These are phyloP conservation scores for Wickerhamiella dianesei DNA, from an alignment of 805 yeast genomes.

Conservation along the genomic window DNA sequence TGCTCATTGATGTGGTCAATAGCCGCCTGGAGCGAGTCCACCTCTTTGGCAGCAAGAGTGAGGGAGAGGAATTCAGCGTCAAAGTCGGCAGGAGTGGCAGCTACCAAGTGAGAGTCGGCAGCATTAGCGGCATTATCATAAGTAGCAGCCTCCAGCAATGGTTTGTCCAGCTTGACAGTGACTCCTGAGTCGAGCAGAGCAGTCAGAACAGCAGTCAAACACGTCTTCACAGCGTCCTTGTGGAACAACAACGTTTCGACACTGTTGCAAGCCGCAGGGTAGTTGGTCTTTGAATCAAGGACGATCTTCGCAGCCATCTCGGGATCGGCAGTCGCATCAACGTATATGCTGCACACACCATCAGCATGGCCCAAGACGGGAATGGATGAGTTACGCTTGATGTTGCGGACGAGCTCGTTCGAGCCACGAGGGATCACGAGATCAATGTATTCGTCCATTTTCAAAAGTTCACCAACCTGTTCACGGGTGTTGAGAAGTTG, in stretches of 20 bases:
- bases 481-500: constrained; percentile 82
- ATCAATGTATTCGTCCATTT: constrained; percentile 82
- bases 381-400: constrained; percentile 78
- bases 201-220: constrained; percentile 18
- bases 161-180: constrained; percentile 41
- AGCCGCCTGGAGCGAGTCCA: constrained; percentile 53
- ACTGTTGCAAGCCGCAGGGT: constrained; percentile 99
- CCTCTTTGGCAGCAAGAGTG: constrained; percentile 63
- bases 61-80: constrained; percentile 71
- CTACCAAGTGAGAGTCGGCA: constrained; percentile 17
- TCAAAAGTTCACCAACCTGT: constrained; percentile 71
- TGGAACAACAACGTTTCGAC: constrained; percentile 69
- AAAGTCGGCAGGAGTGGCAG: constrained; percentile 56
- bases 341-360: constrained; percentile 83
- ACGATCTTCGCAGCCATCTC: constrained; percentile 62
- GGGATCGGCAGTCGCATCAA: constrained; percentile 66
- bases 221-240: constrained; percentile 30
- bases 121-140: background rate
- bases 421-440: constrained; percentile 98
- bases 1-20: constrained; percentile 74
- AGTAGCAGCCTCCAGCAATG: constrained; percentile 14
- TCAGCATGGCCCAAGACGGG: constrained; percentile 99
- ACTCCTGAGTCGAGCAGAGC: constrained; percentile 53
- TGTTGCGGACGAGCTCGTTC: constrained; percentile 73
- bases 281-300: constrained; percentile 84